Evolutionary conservation across 2,329 filamentous ascomycete genomes (phyloP), one percentile per base, ranked within the genome.

Genomic region (Xylariaceae sp.): DNA sequence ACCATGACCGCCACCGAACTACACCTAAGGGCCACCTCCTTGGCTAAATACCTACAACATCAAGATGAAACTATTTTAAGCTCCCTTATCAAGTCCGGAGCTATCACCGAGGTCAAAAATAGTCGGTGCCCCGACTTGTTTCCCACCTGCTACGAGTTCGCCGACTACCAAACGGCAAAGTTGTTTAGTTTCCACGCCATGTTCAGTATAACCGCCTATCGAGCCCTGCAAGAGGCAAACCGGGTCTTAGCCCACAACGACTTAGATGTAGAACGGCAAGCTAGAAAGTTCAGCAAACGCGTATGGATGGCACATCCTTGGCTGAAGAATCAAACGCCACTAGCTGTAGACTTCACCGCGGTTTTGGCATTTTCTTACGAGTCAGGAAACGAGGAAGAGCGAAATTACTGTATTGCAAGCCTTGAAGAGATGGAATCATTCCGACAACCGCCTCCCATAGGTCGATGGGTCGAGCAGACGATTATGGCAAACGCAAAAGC

Each of bases 401-500:
- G 60, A 18, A 41, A 53, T 11, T 67, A 61, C 45, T 64, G 63
- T 27, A 53, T 57, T 13, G 48, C 43, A 46, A 46, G 60, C 46
- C 50, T 67, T 3, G 56, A 46, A 11, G 60, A 61, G 11, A 64
- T 66, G 61, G 64, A 66, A 43, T 61, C 59, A 36, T 67, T 59
- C 24, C 60, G 61, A 20, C 59, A 62, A 23, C 65, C 64, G 15
- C 61, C 65, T 15, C 63, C 64, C 0, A 61, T 67, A 35, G 64
- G 65, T 9, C 48, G 50, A 33, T 67, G 66, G 64, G 53, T 59
- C 27, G 64, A 67, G 7, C 58, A 53, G 16, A 65, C 65, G 3
- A 65, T 67, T 10, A 65, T 65, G 63, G 64, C 65, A 21, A 67
- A 67, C 18, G 62, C 62, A 3, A 66, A 65, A 49, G 66, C 59